These are phyloP conservation scores for Nigrospora sphaerica DNA, from an alignment of 2,329 filamentous ascomycete genomes.

Conservation along the genomic window DNA sequence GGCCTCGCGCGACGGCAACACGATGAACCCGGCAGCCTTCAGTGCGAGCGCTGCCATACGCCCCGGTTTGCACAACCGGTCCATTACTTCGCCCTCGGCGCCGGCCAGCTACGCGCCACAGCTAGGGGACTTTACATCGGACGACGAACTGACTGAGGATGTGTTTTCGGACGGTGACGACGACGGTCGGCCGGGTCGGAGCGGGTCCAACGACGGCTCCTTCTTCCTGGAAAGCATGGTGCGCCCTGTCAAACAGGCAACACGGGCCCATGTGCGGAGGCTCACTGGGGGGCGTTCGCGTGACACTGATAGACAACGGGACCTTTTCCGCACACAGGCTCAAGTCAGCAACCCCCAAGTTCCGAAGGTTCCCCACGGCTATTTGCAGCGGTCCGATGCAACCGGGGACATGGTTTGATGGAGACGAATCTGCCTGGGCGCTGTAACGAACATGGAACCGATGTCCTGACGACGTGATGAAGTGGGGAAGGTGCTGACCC, in stretches of 20 bases:
- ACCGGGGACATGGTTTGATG: slow-evolving; percentile 15
- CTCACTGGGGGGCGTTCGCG: slow-evolving; percentile 49
- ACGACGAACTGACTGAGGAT: slow-evolving; percentile 70
- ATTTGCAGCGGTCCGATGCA: slow-evolving; percentile 17
- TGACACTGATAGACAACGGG: slow-evolving; percentile 27
- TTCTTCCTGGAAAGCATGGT: slow-evolving; percentile 57
- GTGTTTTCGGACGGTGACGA: slow-evolving; percentile 74
- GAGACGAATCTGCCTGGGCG: neutral
- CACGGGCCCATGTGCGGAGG: slow-evolving; percentile 52
- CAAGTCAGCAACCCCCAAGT: slow-evolving; percentile 30
- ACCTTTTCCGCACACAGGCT: slow-evolving; percentile 23
- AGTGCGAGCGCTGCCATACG: slow-evolving; percentile 38
- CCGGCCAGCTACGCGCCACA: slow-evolving; percentile 47
- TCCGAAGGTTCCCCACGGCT: slow-evolving; percentile 31
- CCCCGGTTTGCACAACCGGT: slow-evolving; percentile 70
- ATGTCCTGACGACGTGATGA: no score
- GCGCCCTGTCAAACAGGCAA: slow-evolving; percentile 48
- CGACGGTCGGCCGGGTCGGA: slow-evolving; percentile 28
- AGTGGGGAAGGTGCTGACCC: no score
- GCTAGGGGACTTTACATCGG: slow-evolving; percentile 58
- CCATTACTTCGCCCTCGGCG: slow-evolving; percentile 72
- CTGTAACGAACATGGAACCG: no score
- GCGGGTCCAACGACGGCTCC: slow-evolving; percentile 30
- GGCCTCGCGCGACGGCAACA: slow-evolving; percentile 53
- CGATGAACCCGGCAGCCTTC: slow-evolving; percentile 58